Base-by-base conservation (phyloP, 1,284 basidiomycete genomes). In the Heterobasidion occidentale region DNA sequence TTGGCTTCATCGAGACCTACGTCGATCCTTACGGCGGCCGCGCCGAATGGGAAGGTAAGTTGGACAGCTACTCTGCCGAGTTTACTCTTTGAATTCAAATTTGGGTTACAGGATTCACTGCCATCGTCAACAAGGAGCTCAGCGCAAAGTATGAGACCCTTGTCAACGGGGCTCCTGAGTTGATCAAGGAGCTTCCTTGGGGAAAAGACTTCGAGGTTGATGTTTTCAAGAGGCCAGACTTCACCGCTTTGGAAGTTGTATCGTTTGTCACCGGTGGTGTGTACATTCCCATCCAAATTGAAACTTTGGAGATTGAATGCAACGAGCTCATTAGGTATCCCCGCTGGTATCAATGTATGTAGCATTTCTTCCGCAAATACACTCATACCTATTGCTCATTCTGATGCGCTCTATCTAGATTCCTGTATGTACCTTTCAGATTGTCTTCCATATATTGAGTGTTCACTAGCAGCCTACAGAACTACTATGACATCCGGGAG, bases 131-230 rank as follows among this genome's bases (percentile, higher is more conserved):
- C 74, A 93, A 93, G 71, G 73, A 80, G 58, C 76, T 90, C 54
- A 90, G 88, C 62, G 82, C 82, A 8, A 92, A 90, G 71, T 94
- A 92, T 64, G 88, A 88, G 63, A 78, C 69, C 14, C 77, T 94
- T 33, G 90, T 94, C 36, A 75, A 86, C 54, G 69, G 77, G 34
- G 92, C 91, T 14, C 84, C 89, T 0, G 79, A 85, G 57, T 75
- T 92, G 38, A 89, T 94, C 71, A 84, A 91, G 68, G 80, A 74
- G 34, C 74, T 94, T 33, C 91, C 92, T 0, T 94, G 92, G 92
- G 90, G 90, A 3, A 71, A 79, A 60, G 80, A 85, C 64, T 94
- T 87, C 60, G 92, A 94, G 66, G 89, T 92, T 35, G 87, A 91
- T 59, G 74, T 81, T 1, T 94, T 94, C 77, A 78, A 81, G 58